These are phyloP conservation scores for Lipomyces kockii DNA, from an alignment of 805 yeast species.

Conservation along the genomic window DNA sequence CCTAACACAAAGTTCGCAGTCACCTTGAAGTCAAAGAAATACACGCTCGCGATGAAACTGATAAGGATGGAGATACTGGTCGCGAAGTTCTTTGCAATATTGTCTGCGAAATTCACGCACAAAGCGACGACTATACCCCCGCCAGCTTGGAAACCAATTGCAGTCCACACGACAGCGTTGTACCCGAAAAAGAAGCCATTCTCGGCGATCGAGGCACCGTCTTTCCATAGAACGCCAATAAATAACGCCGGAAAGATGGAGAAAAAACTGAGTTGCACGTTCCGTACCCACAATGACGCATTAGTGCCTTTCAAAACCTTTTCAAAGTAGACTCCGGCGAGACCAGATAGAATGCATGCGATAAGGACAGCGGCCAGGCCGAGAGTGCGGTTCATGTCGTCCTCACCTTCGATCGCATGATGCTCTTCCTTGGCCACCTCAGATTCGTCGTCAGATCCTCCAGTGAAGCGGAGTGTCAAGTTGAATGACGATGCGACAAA, in stretches of 20 bases:
- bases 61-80: slow-evolving; percentile 49
- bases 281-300: slow-evolving; percentile 48
- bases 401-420: slow-evolving; percentile 25
- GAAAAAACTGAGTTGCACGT: slow-evolving; percentile 49
- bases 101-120: slow-evolving; percentile 52
- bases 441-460: slow-evolving; percentile 21
- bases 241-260: slow-evolving; percentile 50
- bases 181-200: slow-evolving; percentile 50
- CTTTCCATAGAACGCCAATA: slow-evolving; percentile 46
- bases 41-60: slow-evolving; percentile 48
- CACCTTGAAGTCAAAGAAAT: slow-evolving; percentile 47
- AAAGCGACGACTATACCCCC: slow-evolving; percentile 52
- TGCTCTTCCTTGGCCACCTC: slow-evolving; percentile 16
- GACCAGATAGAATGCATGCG: slow-evolving; percentile 49
- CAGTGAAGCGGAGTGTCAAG: slow-evolving; percentile 17
- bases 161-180: slow-evolving; percentile 48
- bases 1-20: slow-evolving; percentile 48
- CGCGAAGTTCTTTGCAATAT: slow-evolving; percentile 51
- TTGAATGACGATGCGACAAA: slow-evolving; percentile 28
- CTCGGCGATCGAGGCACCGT: slow-evolving; percentile 45
- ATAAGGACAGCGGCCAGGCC: slow-evolving; percentile 48
- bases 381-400: slow-evolving; percentile 40
- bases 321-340: slow-evolving; percentile 52
- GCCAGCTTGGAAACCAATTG: slow-evolving; percentile 48
- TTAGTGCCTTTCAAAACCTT: slow-evolving; percentile 49